Percentiles rank a stretch among this genome's conserved stretches.
Evolutionary conservation across 148 eudicot genomes (phyloP).

Genomic region (Fallopia convolvulus): DNA sequence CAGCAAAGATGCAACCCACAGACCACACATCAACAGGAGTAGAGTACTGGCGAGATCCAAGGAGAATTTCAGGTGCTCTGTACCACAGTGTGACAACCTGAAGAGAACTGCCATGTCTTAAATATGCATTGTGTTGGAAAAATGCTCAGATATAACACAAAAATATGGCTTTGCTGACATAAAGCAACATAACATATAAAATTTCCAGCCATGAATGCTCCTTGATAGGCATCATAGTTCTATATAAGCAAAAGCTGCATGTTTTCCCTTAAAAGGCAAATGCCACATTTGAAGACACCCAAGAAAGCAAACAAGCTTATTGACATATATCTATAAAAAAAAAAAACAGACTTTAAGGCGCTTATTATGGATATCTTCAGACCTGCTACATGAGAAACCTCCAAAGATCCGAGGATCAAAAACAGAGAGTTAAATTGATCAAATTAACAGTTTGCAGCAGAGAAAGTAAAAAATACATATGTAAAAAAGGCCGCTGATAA

Average conservation of each 20-base stretch:
- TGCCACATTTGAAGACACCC: not conserved
- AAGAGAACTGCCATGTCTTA: slow-evolving; percentile 18
- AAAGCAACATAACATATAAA: not conserved
- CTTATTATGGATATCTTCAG: not conserved
- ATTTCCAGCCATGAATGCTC: not conserved
- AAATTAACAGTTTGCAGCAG: not conserved
- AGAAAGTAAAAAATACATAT: not conserved
- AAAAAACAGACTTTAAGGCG: not conserved
- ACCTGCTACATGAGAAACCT: not conserved
- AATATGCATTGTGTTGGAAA: not conserved
- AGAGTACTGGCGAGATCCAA: slow-evolving; percentile 85
- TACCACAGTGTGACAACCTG: slow-evolving; percentile 98
- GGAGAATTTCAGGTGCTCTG: slow-evolving; percentile 96
- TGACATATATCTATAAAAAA: not conserved
- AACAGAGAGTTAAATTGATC: not conserved
- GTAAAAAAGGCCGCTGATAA: not conserved
- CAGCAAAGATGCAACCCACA: slow-evolving; percentile 98
- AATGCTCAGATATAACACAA: not conserved
- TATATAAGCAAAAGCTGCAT: not conserved
- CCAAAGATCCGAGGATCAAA: not conserved
- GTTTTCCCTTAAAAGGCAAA: not conserved
- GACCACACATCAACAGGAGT: slow-evolving; percentile 99
- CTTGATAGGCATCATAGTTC: not conserved
- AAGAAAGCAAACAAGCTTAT: not conserved
- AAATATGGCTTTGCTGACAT: not conserved